phyloP scores from a whole-genome alignment of 2,329 filamentous ascomycete species.

The Fusarium nurragi region DNA sequence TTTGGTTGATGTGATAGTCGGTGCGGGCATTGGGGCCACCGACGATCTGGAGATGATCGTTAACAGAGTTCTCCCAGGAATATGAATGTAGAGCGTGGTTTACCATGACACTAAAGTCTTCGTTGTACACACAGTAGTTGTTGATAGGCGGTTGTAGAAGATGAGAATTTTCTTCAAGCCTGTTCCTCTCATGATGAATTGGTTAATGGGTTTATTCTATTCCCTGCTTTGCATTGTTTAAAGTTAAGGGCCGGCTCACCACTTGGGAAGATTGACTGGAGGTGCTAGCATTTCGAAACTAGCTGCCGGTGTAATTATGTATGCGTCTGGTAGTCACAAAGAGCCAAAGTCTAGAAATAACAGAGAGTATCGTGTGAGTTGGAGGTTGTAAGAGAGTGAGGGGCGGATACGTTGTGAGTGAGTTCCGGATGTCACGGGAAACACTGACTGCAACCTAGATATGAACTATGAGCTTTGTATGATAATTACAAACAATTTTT shows the following conservation, averaged over 20 bases:
- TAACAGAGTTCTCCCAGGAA: not conserved
- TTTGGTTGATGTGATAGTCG: constrained; percentile 98
- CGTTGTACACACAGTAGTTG: constrained; percentile 96
- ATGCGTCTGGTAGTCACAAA: not conserved
- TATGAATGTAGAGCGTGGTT: not conserved
- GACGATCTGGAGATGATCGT: constrained; percentile 69
- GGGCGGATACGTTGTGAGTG: constrained; percentile 22
- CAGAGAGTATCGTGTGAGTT: not conserved
- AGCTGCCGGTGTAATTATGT: not conserved
- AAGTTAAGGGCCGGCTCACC: constrained; percentile 53
- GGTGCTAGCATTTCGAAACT: constrained; percentile 55
- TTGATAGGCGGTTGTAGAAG: constrained; percentile 94
- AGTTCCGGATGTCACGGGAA: constrained; percentile 30
- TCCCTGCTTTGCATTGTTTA: not conserved
- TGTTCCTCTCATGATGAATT: constrained; percentile 49
- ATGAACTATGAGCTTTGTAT: not conserved
- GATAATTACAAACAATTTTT: not conserved
- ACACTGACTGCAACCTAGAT: not conserved
- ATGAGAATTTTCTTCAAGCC: constrained; percentile 91
- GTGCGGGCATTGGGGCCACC: constrained; percentile 95
- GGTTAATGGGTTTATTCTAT: constrained; percentile 10
- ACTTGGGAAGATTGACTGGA: constrained; percentile 67
- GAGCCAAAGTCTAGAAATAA: not conserved
- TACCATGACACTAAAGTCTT: constrained; percentile 83
- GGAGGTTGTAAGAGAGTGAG: constrained; percentile 12